Conservation (phyloP, 1,284 basidiomycete species). For the Papiliotrema terrestris region DNA sequence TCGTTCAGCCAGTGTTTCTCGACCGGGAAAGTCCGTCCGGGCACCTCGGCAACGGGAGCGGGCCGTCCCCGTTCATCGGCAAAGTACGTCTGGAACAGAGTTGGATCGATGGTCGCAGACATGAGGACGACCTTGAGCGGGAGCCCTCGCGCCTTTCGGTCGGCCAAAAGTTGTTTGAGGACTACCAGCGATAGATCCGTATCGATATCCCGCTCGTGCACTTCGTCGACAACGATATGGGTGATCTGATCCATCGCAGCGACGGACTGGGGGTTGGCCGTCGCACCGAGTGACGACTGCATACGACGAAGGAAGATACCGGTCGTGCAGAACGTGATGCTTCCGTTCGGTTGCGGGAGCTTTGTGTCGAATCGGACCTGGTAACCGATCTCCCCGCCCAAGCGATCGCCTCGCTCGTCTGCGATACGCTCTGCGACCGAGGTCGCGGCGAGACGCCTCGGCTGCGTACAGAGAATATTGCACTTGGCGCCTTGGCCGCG, state of each 20-base stretch:
- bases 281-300: slow-evolving; percentile 66
- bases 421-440: slow-evolving; percentile 90
- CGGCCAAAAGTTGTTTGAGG: slow-evolving; percentile 76
- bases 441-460: slow-evolving; percentile 86
- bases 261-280: slow-evolving; percentile 35
- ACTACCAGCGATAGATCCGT: slow-evolving; percentile 90
- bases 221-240: slow-evolving; percentile 92
- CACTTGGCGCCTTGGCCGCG: slow-evolving; percentile 75
- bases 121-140: slow-evolving; percentile 88
- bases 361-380: slow-evolving; percentile 89
- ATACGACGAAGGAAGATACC: slow-evolving; percentile 86
- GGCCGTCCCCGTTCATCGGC: slow-evolving; percentile 58
- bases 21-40: slow-evolving; percentile 91
- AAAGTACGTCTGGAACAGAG: slow-evolving; percentile 86
- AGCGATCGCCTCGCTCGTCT: slow-evolving; percentile 74
- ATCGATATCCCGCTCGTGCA: slow-evolving; percentile 93
- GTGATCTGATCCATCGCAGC: slow-evolving; percentile 73
- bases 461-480: slow-evolving; percentile 92
- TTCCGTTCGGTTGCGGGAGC: slow-evolving; percentile 73
- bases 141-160: slow-evolving; percentile 67
- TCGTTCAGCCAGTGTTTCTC: slow-evolving; percentile 78
- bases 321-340: slow-evolving; percentile 89
- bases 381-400: slow-evolving; percentile 78
- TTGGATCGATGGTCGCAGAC: slow-evolving; percentile 93
- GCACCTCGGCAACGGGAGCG: slow-evolving; percentile 76